Evolutionary conservation across 495 filamentous ascomycete genomes (phyloP), one percentile per base, ranked within the genome.

Genomic region (Aspergillus steynii): DNA sequence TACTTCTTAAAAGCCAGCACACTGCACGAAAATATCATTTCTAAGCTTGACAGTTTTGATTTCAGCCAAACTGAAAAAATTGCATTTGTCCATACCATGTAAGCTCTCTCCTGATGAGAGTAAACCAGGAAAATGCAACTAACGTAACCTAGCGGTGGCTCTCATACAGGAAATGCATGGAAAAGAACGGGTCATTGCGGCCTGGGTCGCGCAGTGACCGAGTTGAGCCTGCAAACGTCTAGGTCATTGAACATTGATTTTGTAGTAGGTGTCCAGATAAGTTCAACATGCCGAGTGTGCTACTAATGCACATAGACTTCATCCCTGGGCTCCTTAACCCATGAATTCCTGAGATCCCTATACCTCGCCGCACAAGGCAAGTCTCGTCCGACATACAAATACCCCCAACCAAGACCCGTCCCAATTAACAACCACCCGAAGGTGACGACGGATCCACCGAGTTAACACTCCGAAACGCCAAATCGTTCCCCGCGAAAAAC

Each of bases 31-130:
- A 82, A 77, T 25, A 76, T 93, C 5, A 72, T 89, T 50, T 65
- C 66, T 34, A 91, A 81, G 56, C 77, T 86, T 37, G 79, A 74
- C 9, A 83, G 81, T 9, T 97, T 91, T 72, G 91, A 97, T 65
- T 96, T 93, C 65, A 79, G 77, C 0, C 79, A 82, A 56, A 95
- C 92, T 1, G 65, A 71, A 0, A 75, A 83, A 5, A 81, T 92
- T 58, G 86, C 79, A n/a, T 96, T 97, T 68, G 85, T 96, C 5
- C 91, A 96, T 59, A 86, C 88, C 2, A 89, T 96, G 78, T 80
- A 61, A 67, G 77, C 28, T 20, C 34, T 9, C 29, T 55, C 4
- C 37, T 28, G 0, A 20, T 45, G 20, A 15, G 5, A 29, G 5
- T 25, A 45, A 10, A 26, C 28, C 50, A 28, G 6, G 28, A 42